These are phyloP conservation scores for Gracilaria domingensis DNA, from an alignment of 23 red algal species.

Conservation along the genomic window DNA sequence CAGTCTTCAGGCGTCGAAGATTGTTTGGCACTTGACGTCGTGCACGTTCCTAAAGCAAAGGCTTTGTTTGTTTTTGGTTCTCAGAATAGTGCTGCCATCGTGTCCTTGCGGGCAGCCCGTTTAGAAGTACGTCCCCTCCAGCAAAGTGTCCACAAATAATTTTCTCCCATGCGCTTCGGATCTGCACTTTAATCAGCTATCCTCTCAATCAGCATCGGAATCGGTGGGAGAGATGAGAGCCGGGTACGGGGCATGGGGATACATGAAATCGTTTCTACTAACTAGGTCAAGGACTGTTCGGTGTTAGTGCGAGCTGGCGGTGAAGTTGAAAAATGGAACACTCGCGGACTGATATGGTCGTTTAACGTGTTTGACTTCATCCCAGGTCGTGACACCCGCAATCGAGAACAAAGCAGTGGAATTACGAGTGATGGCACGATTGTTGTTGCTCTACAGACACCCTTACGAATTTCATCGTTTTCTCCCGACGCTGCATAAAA, in stretches of 20 bases:
- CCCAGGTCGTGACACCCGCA: neutral
- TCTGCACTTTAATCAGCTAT: constrained; percentile 66
- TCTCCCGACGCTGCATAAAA: too few species aligned
- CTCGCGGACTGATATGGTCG: constrained; percentile 32
- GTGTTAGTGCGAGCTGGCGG: constrained; percentile 34
- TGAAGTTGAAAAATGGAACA: constrained; percentile 58
- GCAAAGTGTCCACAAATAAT: neutral
- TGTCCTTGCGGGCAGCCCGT: constrained; percentile 18
- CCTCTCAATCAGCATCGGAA: constrained; percentile 28
- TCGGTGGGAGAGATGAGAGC: constrained; percentile 30
- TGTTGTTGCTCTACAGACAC: constrained; percentile 14
- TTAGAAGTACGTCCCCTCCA: constrained; percentile 36
- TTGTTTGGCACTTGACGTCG: constrained; percentile 15
- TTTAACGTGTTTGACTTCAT: constrained; percentile 55
- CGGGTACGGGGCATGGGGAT: constrained; percentile 31
- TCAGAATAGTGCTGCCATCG: too few species aligned
- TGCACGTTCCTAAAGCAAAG: constrained; percentile 1
- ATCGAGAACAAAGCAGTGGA: constrained; percentile 11
- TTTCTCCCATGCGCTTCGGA: constrained; percentile 39
- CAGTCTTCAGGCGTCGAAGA: constrained; percentile 27
- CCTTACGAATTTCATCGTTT: too few species aligned
- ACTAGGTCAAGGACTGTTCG: neutral
- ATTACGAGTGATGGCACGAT: constrained; percentile 45
- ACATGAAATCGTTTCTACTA: constrained; percentile 27
- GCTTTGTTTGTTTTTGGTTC: constrained; percentile 51